Conservation (phyloP, 352 stramenopile species). For the Phytophthora lateralis region DNA sequence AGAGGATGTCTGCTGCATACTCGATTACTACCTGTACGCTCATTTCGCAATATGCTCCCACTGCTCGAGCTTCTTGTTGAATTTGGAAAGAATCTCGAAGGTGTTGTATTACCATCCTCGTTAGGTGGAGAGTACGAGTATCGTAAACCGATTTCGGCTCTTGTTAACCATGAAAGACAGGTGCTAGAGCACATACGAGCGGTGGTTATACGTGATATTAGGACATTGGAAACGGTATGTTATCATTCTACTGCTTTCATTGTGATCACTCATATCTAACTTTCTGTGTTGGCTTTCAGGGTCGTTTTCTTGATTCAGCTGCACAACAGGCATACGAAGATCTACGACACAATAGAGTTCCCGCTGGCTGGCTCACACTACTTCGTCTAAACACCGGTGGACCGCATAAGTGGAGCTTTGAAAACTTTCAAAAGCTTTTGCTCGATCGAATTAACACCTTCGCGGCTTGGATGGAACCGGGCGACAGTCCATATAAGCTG, state of each 20-base stretch:
- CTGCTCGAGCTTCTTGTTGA: conserved; percentile 13
- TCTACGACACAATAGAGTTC: conserved; percentile 3
- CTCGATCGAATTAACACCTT: conserved; percentile 47
- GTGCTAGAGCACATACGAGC: conserved; percentile 22
- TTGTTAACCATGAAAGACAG: conserved; percentile 29
- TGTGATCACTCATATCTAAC: conserved; percentile 1
- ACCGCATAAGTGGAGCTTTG: conserved; percentile 18
- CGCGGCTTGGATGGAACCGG: conserved; percentile 34
- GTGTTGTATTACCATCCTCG: neutral
- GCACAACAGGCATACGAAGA: conserved; percentile 6
- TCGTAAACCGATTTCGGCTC: conserved; percentile 33
- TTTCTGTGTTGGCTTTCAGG: conserved; percentile 7
- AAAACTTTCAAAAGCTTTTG: conserved; percentile 43
- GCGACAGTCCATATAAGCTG: conserved; percentile 32
- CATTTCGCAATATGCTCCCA: neutral
- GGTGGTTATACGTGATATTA: conserved; percentile 29
- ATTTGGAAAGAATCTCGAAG: conserved; percentile 14
- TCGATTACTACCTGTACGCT: neutral
- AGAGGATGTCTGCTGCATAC: conserved; percentile 7
- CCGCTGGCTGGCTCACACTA: conserved; percentile 16
- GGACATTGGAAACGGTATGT: conserved; percentile 32
- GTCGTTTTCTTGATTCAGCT: conserved; percentile 11
- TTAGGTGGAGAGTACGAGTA: conserved; percentile 20
- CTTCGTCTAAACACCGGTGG: neutral
- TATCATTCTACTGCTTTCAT: neutral